Conservation (phyloP, 305 asterid genomes). For the Fraxinus latifolia region DNA sequence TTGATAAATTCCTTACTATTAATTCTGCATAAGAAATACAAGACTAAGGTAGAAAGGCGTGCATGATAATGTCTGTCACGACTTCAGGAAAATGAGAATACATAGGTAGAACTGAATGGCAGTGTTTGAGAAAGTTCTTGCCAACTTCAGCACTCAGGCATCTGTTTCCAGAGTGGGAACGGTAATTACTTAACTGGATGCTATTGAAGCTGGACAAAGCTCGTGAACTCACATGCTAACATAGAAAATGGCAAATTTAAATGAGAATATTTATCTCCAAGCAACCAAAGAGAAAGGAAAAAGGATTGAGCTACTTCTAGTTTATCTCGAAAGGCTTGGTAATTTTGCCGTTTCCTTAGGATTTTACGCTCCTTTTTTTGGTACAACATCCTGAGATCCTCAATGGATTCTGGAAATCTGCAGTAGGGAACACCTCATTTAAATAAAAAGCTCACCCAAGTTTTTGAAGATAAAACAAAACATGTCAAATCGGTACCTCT, state of each 20-base stretch:
- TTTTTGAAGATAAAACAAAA: background rate
- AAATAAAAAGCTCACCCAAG: constrained; percentile 14
- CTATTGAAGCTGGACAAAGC: constrained; percentile 9
- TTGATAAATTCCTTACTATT: background rate
- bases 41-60: background rate
- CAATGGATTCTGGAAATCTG: constrained; percentile 84
- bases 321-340: constrained; percentile 62
- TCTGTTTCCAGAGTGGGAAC: constrained; percentile 7
- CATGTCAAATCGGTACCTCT: constrained; percentile 41
- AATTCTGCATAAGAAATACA: background rate
- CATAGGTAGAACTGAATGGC: background rate
- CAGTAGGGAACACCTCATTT: constrained; percentile 26
- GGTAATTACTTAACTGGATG: constrained; percentile 6
- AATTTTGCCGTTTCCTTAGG: constrained; percentile 56
- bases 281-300: constrained; percentile 20
- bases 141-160: constrained; percentile 14
- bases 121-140: constrained; percentile 11
- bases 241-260: constrained; percentile 10
- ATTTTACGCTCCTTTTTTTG: constrained; percentile 70
- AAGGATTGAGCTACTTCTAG: constrained; percentile 55
- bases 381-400: constrained; percentile 62
- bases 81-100: background rate
- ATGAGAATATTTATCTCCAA: constrained; percentile 8
- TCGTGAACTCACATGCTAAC: background rate
- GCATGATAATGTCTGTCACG: background rate